A percentile compares a stretch with the other conserved stretches of the same genome.
phyloP scores from a whole-genome alignment of 495 filamentous ascomycete genomes.

The Aspergillus heteromorphus region DNA sequence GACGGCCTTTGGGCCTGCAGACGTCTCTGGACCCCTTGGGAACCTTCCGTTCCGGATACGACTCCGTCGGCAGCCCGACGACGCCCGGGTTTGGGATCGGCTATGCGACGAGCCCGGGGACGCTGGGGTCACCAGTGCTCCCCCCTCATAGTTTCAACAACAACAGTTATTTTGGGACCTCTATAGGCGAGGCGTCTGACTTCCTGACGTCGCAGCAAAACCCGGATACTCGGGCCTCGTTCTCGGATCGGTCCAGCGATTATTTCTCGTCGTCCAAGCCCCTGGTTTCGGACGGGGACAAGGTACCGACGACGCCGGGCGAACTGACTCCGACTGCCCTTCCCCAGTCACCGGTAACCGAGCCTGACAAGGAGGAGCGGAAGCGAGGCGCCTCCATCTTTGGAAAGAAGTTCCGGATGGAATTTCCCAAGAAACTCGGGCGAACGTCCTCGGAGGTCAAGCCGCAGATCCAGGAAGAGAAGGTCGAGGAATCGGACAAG shows the following conservation, averaged over 20 bases:
- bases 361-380: conserved; percentile 65
- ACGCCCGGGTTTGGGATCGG: conserved; percentile 77
- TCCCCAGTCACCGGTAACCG: conserved; percentile 54
- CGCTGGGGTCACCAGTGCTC: conserved; percentile 20
- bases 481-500: conserved; percentile 70
- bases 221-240: conserved; percentile 41
- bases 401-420: conserved; percentile 82
- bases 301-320: conserved; percentile 33
- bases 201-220: conserved; percentile 22
- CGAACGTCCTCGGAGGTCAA: conserved; percentile 74
- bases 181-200: conserved; percentile 22
- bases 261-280: conserved; percentile 55
- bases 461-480: conserved; percentile 69
- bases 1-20: conserved; percentile 39
- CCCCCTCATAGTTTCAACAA: conserved; percentile 17
- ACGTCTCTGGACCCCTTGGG: conserved; percentile 40
- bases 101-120: conserved; percentile 60
- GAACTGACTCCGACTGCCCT: conserved; percentile 45
- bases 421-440: conserved; percentile 79
- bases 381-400: conserved; percentile 69
- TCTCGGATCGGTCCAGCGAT: conserved; percentile 51
- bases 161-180: conserved; percentile 31
- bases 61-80: conserved; percentile 46
- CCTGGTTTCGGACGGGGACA: conserved; percentile 23
- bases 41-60: conserved; percentile 63